Percentiles rank a stretch among this genome's conserved stretches.
phyloP scores from a whole-genome alignment of 2,329 filamentous ascomycete genomes.

The Colletotrichum sp. region DNA sequence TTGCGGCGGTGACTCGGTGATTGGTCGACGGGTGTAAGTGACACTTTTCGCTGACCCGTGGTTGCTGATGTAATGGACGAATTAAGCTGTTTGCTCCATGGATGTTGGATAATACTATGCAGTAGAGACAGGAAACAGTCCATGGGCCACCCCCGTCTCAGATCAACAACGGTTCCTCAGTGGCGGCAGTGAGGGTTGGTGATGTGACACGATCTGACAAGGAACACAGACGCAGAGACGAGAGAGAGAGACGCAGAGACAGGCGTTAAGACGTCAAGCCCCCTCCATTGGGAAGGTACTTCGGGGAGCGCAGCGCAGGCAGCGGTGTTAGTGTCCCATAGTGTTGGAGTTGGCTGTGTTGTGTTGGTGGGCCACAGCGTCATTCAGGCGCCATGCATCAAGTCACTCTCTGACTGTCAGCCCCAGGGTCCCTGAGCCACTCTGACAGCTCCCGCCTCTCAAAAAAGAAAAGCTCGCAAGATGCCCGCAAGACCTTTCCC shows the following conservation, averaged over 20 bases:
- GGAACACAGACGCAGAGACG: not conserved
- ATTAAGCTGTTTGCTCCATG: not conserved
- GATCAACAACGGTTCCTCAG: not conserved
- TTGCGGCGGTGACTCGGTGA: not conserved
- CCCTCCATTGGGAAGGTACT: not conserved
- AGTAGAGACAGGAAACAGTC: not conserved
- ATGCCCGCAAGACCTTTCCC: conserved; percentile 2
- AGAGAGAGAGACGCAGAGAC: not conserved
- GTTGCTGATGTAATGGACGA: not conserved
- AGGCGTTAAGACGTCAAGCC: not conserved
- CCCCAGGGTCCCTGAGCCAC: not conserved
- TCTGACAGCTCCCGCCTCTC: not conserved
- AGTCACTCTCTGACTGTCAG: not conserved
- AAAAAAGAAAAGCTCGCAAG: not conserved
- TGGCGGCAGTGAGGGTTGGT: not conserved
- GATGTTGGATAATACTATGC: not conserved
- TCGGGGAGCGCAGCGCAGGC: not conserved
- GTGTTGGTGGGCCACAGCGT: not conserved
- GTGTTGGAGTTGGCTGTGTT: not conserved
- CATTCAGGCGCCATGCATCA: not conserved
- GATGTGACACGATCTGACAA: conserved; percentile 9
- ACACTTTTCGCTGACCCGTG: not conserved
- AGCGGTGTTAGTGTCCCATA: not conserved
- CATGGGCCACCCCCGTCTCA: not conserved
- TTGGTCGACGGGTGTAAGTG: not conserved